These are phyloP conservation scores for Oryza meridionalis DNA, from an alignment of 176 grass and related monocot species.

Conservation along the genomic window DNA sequence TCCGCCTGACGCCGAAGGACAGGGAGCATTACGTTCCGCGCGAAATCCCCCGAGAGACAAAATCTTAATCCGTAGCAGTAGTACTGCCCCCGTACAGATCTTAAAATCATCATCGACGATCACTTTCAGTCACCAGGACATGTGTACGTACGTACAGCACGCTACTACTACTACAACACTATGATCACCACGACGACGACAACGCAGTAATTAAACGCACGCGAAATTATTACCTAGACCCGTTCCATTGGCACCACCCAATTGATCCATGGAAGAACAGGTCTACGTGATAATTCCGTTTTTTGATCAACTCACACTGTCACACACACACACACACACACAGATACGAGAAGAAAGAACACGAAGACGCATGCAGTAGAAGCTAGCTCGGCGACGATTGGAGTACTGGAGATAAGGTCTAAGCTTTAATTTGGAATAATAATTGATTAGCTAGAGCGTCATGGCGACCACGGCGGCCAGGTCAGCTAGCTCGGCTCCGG, in stretches of 20 bases:
- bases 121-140: not conserved
- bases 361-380: not conserved
- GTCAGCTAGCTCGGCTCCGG: not conserved
- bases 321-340: not conserved
- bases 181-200: not conserved
- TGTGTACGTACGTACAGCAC: not conserved
- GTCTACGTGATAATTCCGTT: conserved; percentile 69
- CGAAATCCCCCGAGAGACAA: conserved; percentile 46
- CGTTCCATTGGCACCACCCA: conserved; percentile 57
- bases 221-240: conserved; percentile 73
- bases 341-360: not conserved
- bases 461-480: not conserved
- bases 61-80: conserved; percentile 53
- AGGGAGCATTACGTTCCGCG: conserved; percentile 35
- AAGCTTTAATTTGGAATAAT: not conserved
- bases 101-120: not conserved
- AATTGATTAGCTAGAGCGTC: not conserved
- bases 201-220: not conserved
- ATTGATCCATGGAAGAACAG: conserved; percentile 55
- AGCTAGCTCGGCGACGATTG: no score
- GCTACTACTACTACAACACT: conserved; percentile 3
- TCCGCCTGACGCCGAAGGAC: conserved; percentile 18
- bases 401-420: no score
- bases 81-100: conserved; percentile 19
- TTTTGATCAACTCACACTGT: conserved; percentile 33